phyloP scores from a whole-genome alignment of 495 filamentous ascomycete genomes.

The Lentithecium fluviatile region DNA sequence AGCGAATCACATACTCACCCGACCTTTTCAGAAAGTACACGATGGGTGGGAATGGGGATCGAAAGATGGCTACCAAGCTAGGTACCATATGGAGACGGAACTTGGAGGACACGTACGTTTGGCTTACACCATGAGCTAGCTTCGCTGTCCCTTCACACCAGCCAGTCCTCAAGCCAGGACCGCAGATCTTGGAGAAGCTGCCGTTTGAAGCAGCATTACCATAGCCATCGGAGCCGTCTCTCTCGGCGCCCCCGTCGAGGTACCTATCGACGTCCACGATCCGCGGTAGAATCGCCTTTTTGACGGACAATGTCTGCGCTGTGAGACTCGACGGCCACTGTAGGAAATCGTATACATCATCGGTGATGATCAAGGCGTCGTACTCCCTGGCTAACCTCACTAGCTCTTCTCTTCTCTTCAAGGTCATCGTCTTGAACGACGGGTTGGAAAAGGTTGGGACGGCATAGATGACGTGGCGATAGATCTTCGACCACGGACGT shows the following conservation, averaged over 20 bases:
- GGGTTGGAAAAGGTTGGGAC: constrained; percentile 85
- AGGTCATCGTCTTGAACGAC: constrained; percentile 68
- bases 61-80: no score
- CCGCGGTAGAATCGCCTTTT: constrained; percentile 59
- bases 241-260: constrained; percentile 52
- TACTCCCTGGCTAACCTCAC: constrained; percentile 67
- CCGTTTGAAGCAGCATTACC: constrained; percentile 79
- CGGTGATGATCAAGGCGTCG: constrained; percentile 75
- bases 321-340: constrained; percentile 59
- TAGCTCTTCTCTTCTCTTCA: constrained; percentile 58
- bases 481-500: constrained; percentile 58
- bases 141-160: constrained; percentile 75
- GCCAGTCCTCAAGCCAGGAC: constrained; percentile 73
- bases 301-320: constrained; percentile 27
- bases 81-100: no score
- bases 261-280: constrained; percentile 74
- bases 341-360: constrained; percentile 90
- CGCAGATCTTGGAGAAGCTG: constrained; percentile 81
- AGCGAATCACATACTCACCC: neutral
- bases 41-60: no score
- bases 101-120: constrained; percentile 53
- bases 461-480: constrained; percentile 79
- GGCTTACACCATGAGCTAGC: constrained; percentile 64
- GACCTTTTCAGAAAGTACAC: no score
- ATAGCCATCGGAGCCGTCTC: constrained; percentile 52